Base-by-base conservation (phyloP, 768 basidiomycete species). In the Cystofilobasidium macerans region DNA sequence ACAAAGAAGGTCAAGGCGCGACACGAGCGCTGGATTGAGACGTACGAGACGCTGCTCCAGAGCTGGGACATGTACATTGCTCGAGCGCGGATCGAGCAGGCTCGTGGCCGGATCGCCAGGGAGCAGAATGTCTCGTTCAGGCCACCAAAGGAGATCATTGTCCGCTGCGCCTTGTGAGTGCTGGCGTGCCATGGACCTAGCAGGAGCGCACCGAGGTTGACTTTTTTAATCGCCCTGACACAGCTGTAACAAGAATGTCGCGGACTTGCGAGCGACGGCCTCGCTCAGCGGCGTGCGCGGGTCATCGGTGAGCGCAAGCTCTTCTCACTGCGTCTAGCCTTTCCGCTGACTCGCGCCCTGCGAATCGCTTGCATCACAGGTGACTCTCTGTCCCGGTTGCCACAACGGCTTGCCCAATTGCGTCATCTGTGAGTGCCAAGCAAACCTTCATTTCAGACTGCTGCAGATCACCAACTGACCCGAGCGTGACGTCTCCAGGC, bases 241-340 rank as follows among this genome's bases (percentile, higher is more conserved):
- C 43, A 64, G 64, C 57, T 65, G 64, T 47, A 65, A 65, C 57
- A 65, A 65, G 47, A 65, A 65, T 36, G 64, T 65, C 47, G 43
- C 54, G 1, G 57, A 54, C 51, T 57, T 28, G 20, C 42, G 6
- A 22, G 36, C 22, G 20, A 32, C 36, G 13, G 45, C 45, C 7
- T 32, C 47, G n/a, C 26, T 57, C 9, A 58, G 28, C 13, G 40
- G 42, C 32, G 59, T 40, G 14, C 51, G 51, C 24, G 64, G 64
- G 0, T 33, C 43, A 14, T 35, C 64, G n/a, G 54, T 57, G 33
- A 20, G 42, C n/a, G n/a, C n/a, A n/a, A n/a, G 24, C 13, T 4
- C 14, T 9, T 28, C 35, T 1, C 1, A 9, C 16, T 9, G 14
- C 0, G 20, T 33, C 1, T 22, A 47, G 13, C 33, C 13, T 11